Conservation (phyloP, 2,329 filamentous ascomycete species). For the Pseudodiploospora longispora region DNA sequence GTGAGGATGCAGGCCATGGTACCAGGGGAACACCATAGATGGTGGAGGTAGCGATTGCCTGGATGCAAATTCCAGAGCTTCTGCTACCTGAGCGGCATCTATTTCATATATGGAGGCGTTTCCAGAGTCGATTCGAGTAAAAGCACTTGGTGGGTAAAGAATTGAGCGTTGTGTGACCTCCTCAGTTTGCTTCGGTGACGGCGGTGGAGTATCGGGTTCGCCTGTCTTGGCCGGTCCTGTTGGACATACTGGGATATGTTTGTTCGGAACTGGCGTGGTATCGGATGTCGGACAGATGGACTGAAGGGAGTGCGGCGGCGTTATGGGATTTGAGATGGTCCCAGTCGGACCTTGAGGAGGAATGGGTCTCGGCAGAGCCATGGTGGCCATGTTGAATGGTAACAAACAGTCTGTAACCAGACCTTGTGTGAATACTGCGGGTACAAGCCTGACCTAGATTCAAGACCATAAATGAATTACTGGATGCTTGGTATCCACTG, state of each 20-base stretch:
- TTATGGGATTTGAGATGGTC: conserved; percentile 28
- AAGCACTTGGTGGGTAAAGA: conserved; percentile 64
- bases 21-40: conserved; percentile 87
- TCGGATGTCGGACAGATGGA: conserved; percentile 16
- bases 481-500: no score
- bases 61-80: conserved; percentile 67
- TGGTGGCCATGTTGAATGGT: conserved; percentile 41
- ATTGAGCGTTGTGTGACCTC: conserved; percentile 56
- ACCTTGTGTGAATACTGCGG: no score
- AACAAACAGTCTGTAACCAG: no score
- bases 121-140: conserved; percentile 42
- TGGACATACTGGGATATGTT: conserved; percentile 84
- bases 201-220: conserved; percentile 53
- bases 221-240: conserved; percentile 56
- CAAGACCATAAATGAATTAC: no score
- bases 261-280: conserved; percentile 63
- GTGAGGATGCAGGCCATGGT: conserved; percentile 82
- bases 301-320: conserved; percentile 34
- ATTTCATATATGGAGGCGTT: conserved; percentile 63
- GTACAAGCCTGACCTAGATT: no score
- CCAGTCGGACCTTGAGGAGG: conserved; percentile 36
- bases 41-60: conserved; percentile 78
- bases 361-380: conserved; percentile 43
- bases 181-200: conserved; percentile 54
- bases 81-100: conserved; percentile 56